A percentile compares a stretch with the other conserved stretches of the same genome.
Evolutionary conservation across 768 basidiomycete species (phyloP).

Genomic region (Dentipellis fragilis): DNA sequence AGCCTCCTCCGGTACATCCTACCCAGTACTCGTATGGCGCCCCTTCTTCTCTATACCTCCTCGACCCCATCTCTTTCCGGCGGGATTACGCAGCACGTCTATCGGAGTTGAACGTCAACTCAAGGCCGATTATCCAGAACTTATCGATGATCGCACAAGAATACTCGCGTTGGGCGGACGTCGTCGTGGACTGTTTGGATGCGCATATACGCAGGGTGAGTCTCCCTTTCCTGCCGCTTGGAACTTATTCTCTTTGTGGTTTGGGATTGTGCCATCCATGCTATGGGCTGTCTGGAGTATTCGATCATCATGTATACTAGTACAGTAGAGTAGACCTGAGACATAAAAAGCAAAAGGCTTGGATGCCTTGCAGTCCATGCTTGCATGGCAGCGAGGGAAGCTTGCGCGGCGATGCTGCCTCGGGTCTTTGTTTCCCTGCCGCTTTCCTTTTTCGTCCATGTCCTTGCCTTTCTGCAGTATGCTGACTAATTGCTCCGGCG

Average conservation of each 20-base stretch:
- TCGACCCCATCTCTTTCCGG: slow-evolving; percentile 66
- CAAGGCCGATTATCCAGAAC: slow-evolving; percentile 86
- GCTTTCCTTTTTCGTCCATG: background rate
- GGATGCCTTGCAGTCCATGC: background rate
- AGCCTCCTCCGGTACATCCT: slow-evolving; percentile 26
- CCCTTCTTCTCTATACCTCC: slow-evolving; percentile 30
- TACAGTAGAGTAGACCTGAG: slow-evolving; percentile 8
- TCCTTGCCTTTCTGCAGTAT: slow-evolving; percentile 26
- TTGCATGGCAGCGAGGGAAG: background rate
- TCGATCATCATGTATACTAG: slow-evolving; percentile 1
- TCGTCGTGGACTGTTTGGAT: slow-evolving; percentile 76
- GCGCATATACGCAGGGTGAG: slow-evolving; percentile 86
- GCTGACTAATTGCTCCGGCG: slow-evolving; percentile 53
- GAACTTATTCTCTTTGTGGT: background rate
- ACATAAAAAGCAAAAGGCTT: slow-evolving; percentile 4
- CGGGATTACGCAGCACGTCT: slow-evolving; percentile 70
- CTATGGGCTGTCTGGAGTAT: too few species aligned
- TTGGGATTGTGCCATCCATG: background rate
- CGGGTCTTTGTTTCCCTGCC: background rate
- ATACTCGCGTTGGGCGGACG: slow-evolving; percentile 64
- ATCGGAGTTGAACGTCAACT: slow-evolving; percentile 83
- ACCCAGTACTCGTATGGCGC: slow-evolving; percentile 39
- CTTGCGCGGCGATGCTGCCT: background rate
- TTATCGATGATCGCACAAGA: slow-evolving; percentile 91
- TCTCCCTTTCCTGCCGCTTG: slow-evolving; percentile 21